Conservation (phyloP, 495 filamentous ascomycete genomes). For the Xeromyces bisporus region DNA sequence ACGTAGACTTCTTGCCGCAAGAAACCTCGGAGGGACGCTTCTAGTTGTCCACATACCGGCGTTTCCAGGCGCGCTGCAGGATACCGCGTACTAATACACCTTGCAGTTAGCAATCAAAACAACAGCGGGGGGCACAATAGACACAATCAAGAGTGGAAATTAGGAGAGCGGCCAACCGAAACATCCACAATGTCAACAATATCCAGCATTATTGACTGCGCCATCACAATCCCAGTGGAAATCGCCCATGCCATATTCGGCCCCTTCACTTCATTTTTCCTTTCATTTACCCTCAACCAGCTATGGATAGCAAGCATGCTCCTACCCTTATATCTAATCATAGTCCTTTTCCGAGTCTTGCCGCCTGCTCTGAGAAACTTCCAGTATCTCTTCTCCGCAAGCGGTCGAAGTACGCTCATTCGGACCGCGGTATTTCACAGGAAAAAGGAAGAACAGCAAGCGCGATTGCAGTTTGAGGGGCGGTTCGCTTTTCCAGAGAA, state of each 20-base stretch:
- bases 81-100: too few relatives aligned
- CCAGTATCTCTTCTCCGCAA: background rate
- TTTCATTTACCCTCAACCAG: background rate
- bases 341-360: background rate
- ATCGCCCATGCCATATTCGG: background rate
- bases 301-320: background rate
- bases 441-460: background rate
- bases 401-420: background rate
- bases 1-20: too few relatives aligned
- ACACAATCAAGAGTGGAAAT: too few relatives aligned
- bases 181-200: too few relatives aligned
- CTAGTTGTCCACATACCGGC: too few relatives aligned
- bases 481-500: background rate
- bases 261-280: background rate
- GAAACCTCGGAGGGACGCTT: too few relatives aligned
- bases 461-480: background rate
- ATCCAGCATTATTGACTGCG: too few relatives aligned
- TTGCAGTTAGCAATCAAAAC: too few relatives aligned
- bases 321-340: background rate
- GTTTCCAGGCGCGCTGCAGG: too few relatives aligned
- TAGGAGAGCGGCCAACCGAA: too few relatives aligned
- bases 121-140: too few relatives aligned
- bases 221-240: background rate
- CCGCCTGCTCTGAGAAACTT: background rate
- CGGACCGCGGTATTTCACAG: background rate